Percentiles rank a stretch among this genome's conserved stretches.
phyloP scores from a whole-genome alignment of 73 alveolate genomes.

The Paramecium sonneborni region DNA sequence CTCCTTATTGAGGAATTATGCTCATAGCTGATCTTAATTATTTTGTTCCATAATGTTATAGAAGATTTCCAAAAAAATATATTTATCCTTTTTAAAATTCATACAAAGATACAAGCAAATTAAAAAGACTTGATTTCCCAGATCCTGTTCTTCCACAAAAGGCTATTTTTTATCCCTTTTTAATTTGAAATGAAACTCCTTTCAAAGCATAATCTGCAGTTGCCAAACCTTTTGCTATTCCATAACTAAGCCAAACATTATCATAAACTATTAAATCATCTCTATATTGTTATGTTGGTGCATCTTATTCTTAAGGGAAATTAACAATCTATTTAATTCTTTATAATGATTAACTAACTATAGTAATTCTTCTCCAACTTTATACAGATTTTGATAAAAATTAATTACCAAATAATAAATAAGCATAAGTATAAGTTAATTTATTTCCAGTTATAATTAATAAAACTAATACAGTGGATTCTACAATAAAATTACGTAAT shows the following conservation, averaged over 20 bases:
- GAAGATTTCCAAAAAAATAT: conserved; percentile 65
- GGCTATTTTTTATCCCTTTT: conserved; percentile 75
- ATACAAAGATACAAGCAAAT: conserved; percentile 68
- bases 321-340: conserved; percentile 13
- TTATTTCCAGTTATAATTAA: conserved; percentile 18
- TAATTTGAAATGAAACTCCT: conserved; percentile 65
- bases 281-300: neutral
- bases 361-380: conserved; percentile 33
- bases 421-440: conserved; percentile 30
- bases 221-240: conserved; percentile 47
- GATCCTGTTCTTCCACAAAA: conserved; percentile 89
- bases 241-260: conserved; percentile 74
- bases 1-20: conserved; percentile 74
- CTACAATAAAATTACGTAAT: neutral
- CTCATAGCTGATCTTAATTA: conserved; percentile 71
- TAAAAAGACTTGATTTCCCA: conserved; percentile 78
- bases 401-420: conserved; percentile 24
- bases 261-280: conserved; percentile 71
- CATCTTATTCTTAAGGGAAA: conserved; percentile 39
- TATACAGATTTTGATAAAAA: neutral
- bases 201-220: conserved; percentile 69
- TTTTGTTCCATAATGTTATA: conserved; percentile 63
- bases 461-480: neutral
- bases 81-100: conserved; percentile 72
- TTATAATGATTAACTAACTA: conserved; percentile 14